Conservation (phyloP, 2,329 filamentous ascomycete genomes). For the Phialophora chinensis region DNA sequence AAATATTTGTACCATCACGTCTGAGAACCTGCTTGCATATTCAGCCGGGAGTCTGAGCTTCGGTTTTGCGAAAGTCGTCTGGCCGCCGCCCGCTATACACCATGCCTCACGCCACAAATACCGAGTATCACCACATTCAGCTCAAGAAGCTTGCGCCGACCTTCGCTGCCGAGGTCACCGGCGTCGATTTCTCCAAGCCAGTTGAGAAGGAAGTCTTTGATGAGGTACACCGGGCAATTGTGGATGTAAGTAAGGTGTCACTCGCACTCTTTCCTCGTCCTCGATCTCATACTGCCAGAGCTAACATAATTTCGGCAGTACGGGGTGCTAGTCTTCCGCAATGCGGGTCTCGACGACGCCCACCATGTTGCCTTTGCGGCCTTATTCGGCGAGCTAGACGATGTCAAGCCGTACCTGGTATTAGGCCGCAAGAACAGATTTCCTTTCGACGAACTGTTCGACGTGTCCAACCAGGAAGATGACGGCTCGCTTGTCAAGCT, state of each 20-base stretch:
- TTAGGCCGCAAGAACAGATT: conserved; percentile 57
- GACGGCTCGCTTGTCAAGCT: conserved; percentile 54
- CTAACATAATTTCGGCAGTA: conserved; percentile 48
- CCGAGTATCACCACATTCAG: conserved; percentile 42
- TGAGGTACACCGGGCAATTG: conserved; percentile 47
- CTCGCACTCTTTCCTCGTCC: background rate
- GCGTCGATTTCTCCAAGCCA: conserved; percentile 47
- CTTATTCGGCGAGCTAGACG: conserved; percentile 62
- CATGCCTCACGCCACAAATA: conserved; percentile 41
- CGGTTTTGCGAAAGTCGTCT: background rate
- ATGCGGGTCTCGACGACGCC: conserved; percentile 58
- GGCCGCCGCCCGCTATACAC: background rate
- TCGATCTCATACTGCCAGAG: too few species aligned
- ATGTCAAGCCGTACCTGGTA: conserved; percentile 57
- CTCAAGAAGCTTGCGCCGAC: conserved; percentile 46
- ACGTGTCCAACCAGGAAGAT: conserved; percentile 61
- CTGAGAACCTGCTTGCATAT: background rate
- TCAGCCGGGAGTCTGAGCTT: background rate
- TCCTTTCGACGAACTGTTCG: conserved; percentile 60
- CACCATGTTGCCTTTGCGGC: conserved; percentile 58
- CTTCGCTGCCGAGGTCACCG: conserved; percentile 48
- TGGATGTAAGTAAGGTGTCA: conserved; percentile 41
- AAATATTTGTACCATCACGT: background rate
- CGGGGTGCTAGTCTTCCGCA: conserved; percentile 59
- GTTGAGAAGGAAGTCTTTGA: conserved; percentile 45